Conservation (phyloP, 1,139 yeast species). For the Debaryomyces fabryi region DNA sequence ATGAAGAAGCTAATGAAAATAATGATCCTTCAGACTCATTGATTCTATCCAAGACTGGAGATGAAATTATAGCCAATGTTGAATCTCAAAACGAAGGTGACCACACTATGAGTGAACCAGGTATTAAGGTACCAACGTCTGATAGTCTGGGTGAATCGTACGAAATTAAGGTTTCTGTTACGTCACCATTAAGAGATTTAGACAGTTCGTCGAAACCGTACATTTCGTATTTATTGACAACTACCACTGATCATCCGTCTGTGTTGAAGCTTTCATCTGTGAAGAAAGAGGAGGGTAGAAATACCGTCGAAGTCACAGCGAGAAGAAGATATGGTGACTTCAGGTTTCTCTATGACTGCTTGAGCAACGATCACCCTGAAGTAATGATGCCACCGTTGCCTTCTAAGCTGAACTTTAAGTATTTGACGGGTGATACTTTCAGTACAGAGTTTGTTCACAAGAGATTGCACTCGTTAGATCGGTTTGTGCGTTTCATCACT, state of each 20-base stretch:
- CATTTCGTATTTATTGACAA: slow-evolving; percentile 77
- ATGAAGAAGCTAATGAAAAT: background rate
- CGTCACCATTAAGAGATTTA: slow-evolving; percentile 74
- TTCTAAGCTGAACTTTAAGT: slow-evolving; percentile 87
- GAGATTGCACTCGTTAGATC: slow-evolving; percentile 79
- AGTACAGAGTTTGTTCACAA: slow-evolving; percentile 78
- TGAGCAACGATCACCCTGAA: slow-evolving; percentile 79
- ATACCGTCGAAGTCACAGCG: slow-evolving; percentile 51
- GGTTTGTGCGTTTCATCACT: slow-evolving; percentile 74
- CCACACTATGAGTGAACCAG: background rate
- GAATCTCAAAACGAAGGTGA: background rate
- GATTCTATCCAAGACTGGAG: slow-evolving; percentile 7
- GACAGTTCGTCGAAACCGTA: slow-evolving; percentile 79
- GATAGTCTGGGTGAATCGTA: background rate
- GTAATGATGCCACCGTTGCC: slow-evolving; percentile 92
- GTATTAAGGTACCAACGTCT: background rate
- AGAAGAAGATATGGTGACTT: slow-evolving; percentile 86
- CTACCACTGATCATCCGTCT: slow-evolving; percentile 54
- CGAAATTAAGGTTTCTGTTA: slow-evolving; percentile 38
- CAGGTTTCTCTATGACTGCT: slow-evolving; percentile 71
- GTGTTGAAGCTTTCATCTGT: slow-evolving; percentile 35
- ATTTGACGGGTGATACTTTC: slow-evolving; percentile 92
- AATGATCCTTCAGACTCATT: slow-evolving; percentile 21
- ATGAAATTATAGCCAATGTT: slow-evolving; percentile 1
- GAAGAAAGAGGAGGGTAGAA: slow-evolving; percentile 13